A percentile compares a stretch with the other conserved stretches of the same genome.
phyloP scores from a whole-genome alignment of 148 eudicot species.

The Fagopyrum esculentum region DNA sequence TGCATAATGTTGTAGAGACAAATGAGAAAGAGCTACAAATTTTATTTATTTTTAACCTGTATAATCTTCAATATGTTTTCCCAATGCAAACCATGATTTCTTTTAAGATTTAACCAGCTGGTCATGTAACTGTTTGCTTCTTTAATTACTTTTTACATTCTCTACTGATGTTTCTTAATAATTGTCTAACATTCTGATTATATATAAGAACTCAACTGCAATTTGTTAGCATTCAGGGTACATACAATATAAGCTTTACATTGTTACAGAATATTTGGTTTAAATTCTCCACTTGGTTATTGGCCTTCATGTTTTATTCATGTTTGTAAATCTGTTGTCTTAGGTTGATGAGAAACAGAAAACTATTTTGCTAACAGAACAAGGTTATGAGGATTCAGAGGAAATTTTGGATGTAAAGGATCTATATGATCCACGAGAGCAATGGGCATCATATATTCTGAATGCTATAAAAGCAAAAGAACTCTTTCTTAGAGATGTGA shows the following conservation, averaged over 20 bases:
- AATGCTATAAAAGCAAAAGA: conserved; percentile 98
- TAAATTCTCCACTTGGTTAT: not conserved
- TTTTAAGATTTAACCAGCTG: not conserved
- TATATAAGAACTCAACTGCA: too few relatives aligned
- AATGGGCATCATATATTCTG: conserved; percentile 88
- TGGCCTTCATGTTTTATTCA: not conserved
- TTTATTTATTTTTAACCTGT: not conserved
- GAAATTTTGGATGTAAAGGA: conserved; percentile 90
- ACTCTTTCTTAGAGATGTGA: conserved; percentile 89
- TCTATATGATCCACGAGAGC: conserved; percentile 97
- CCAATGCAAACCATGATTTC: not conserved
- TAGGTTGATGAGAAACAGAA: conserved; percentile 99
- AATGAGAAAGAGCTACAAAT: not conserved
- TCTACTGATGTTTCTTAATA: not conserved
- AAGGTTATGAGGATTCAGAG: conserved; percentile 99
- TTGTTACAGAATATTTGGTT: not conserved
- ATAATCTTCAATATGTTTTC: not conserved
- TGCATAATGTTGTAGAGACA: not conserved
- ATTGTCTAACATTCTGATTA: too few relatives aligned
- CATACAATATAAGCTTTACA: not conserved
- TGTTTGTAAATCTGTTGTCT: conserved; percentile 17
- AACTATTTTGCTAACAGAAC: conserved; percentile 80
- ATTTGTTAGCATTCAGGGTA: too few relatives aligned
- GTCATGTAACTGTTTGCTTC: not conserved
- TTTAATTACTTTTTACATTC: not conserved